Percentiles rank a stretch among this genome's conserved stretches.
Evolutionary conservation across 306 rosid species (phyloP).

Genomic region (Hippophae gyantsensis): DNA sequence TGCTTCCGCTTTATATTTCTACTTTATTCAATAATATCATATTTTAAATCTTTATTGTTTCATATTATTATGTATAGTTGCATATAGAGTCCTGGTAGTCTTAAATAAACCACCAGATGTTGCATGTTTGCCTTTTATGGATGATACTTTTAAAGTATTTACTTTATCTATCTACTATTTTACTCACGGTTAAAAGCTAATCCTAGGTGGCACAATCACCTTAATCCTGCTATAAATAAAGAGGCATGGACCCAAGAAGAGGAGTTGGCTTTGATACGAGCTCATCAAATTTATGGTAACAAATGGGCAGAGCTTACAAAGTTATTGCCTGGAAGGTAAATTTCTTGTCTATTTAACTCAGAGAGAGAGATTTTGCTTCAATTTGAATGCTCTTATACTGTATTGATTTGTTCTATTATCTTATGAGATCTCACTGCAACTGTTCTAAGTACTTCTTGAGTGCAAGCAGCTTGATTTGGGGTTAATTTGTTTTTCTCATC

Average conservation of each 20-base stretch:
- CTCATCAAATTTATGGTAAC: conserved; percentile 88
- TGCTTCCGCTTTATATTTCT: not conserved
- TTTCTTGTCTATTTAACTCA: not conserved
- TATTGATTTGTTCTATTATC: not conserved
- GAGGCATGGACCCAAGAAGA: conserved; percentile 99
- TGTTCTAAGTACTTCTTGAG: not conserved
- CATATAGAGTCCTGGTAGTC: not conserved
- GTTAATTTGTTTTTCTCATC: conserved; percentile 22
- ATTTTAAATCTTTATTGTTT: not conserved
- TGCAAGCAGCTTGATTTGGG: no score
- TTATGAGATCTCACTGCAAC: not conserved
- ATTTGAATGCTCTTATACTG: not conserved
- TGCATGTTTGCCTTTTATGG: conserved; percentile 2
- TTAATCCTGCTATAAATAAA: conserved; percentile 90
- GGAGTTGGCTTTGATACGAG: conserved; percentile 84
- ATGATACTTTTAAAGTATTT: not conserved
- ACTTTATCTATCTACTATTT: not conserved
- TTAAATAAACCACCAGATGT: not conserved
- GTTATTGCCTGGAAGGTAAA: conserved; percentile 88
- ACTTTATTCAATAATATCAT: not conserved
- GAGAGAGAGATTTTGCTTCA: conserved; percentile 3
- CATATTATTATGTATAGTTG: not conserved
- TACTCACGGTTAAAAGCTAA: conserved; percentile 14
- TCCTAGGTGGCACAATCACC: conserved; percentile 98
- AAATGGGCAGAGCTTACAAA: conserved; percentile 96